Evolutionary conservation across 768 basidiomycete genomes (phyloP), one percentile per base, ranked within the genome.

Genomic region (Rhodotorula toruloides): DNA sequence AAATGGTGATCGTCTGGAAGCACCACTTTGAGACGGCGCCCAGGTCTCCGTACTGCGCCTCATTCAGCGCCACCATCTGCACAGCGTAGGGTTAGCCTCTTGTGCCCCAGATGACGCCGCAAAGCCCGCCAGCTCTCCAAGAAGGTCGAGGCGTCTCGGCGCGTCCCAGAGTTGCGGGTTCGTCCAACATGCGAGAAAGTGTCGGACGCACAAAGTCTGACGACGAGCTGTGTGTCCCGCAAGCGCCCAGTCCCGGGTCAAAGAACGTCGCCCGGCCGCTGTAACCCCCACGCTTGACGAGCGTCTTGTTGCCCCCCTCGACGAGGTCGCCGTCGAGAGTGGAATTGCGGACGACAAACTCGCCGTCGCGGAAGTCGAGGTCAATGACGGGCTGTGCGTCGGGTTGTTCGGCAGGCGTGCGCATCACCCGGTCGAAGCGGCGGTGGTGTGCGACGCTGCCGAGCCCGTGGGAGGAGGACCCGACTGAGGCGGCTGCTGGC

Each of bases 1-100:
- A 76, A 46, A 84, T 80, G 34, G 81, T 81, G 65, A 84, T 79
- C 64, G 72, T 78, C 52, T 81, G 74, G 70, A 79, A 80, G 70
- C 83, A 84, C 61, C 61, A 68, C 7, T 54, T 37, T 12, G 67
- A 69, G 47, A 72, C 52, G 11, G 61, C 64, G 32, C 68, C 71
- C 16, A 53, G 22, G 52, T 69, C 65, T 14, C 71, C 71, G 53
- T 72, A 72, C 55, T 69, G 67, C 11, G 44, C 67, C 25, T 34
- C 48, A 58, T 72, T 72, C 29, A 72, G 54, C 16, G 71, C 71
- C 11, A 72, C 71, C 29, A 68, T 71, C 61, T 71, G 58, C 13
- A 16, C 9, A 34, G 29, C 14, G 47, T 25, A 27, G 27, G 12
- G 27, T 37, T 34, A 42, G 58, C n/a, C 2, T 13, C 3, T 4